Percentiles rank a stretch among this genome's conserved stretches.
Conservation (phyloP, 2,329 filamentous ascomycete genomes). For the Paracamarosporium sp. region DNA sequence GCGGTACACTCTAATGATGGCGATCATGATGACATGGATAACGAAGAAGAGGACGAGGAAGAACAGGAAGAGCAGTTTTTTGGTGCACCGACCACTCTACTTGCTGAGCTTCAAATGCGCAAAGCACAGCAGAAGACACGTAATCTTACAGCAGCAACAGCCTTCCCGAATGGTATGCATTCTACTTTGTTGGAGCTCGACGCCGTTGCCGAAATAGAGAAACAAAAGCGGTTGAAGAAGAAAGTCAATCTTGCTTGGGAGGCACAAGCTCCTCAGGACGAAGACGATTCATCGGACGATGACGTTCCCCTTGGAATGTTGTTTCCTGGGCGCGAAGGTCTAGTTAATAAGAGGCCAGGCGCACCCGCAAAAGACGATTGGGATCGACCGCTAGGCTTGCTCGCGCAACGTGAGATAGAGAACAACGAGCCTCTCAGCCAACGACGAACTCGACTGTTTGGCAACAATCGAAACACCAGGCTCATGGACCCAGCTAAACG, state of each 20-base stretch:
- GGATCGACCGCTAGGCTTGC: constrained; percentile 73
- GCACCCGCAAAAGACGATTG: constrained; percentile 47
- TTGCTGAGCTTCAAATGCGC: constrained; percentile 89
- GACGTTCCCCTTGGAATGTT: constrained; percentile 89
- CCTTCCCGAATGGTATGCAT: constrained; percentile 79
- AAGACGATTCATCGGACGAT: constrained; percentile 64
- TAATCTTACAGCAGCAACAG: constrained; percentile 70
- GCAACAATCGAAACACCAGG: constrained; percentile 51
- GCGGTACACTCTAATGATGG: constrained; percentile 41
- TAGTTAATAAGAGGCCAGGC: constrained; percentile 58
- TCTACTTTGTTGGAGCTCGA: constrained; percentile 91
- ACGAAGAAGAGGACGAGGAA: constrained; percentile 50
- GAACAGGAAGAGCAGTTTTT: constrained; percentile 56
- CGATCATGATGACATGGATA: constrained; percentile 48
- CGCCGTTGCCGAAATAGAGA: constrained; percentile 84
- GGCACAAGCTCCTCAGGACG: constrained; percentile 57
- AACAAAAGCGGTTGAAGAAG: constrained; percentile 73
- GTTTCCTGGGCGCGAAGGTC: constrained; percentile 65
- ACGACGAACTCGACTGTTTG: constrained; percentile 76
- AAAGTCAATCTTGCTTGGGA: constrained; percentile 93
- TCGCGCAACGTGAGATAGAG: constrained; percentile 84
- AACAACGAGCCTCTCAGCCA: constrained; percentile 89
- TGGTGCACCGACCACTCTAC: constrained; percentile 83
- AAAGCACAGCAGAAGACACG: constrained; percentile 87
- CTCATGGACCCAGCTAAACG: constrained; percentile 30